A percentile compares a stretch with the other conserved stretches of the same genome.
Conservation (phyloP, 2,329 filamentous ascomycete genomes). For the Aspergillus tubingensis region DNA sequence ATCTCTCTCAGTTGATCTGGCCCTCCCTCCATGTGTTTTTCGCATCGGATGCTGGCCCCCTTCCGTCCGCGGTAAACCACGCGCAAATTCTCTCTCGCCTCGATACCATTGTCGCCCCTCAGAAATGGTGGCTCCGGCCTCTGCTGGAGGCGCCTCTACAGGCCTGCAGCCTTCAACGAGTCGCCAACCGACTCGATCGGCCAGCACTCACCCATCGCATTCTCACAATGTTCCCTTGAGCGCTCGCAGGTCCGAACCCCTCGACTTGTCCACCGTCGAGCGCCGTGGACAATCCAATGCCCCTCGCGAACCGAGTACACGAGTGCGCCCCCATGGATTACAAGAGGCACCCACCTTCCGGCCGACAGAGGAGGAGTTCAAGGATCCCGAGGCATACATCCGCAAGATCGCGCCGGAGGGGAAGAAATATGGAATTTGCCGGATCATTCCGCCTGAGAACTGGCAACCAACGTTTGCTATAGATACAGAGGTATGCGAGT, state of each 20-base stretch:
- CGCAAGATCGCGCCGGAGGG: conserved; percentile 87
- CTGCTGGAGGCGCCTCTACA: conserved; percentile 41
- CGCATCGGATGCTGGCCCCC: conserved; percentile 31
- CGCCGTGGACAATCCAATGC: conserved; percentile 80
- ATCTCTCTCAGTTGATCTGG: conserved; percentile 20
- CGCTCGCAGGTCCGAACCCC: conserved; percentile 64
- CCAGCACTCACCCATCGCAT: conserved; percentile 48
- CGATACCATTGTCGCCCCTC: conserved; percentile 18
- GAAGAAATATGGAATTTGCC: conserved; percentile 85
- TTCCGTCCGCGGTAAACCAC: conserved; percentile 32
- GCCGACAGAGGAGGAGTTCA: conserved; percentile 91
- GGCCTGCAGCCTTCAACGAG: conserved; percentile 36
- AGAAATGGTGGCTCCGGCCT: conserved; percentile 51
- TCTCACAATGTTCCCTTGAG: conserved; percentile 61
- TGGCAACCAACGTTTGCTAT: conserved; percentile 97
- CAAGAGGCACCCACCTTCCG: conserved; percentile 87
- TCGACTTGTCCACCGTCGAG: conserved; percentile 89
- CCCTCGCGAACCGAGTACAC: conserved; percentile 73
- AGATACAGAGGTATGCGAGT: conserved; percentile 78
- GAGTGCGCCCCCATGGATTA: conserved; percentile 78
- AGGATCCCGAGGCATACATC: conserved; percentile 90
- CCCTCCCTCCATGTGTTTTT: conserved; percentile 37
- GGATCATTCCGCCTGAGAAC: conserved; percentile 87
- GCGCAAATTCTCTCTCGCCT: conserved; percentile 22
- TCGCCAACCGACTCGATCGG: conserved; percentile 41